These are phyloP conservation scores for Asparagopsis taxiformis DNA, from an alignment of 31 red algal genomes.

Conservation along the genomic window DNA sequence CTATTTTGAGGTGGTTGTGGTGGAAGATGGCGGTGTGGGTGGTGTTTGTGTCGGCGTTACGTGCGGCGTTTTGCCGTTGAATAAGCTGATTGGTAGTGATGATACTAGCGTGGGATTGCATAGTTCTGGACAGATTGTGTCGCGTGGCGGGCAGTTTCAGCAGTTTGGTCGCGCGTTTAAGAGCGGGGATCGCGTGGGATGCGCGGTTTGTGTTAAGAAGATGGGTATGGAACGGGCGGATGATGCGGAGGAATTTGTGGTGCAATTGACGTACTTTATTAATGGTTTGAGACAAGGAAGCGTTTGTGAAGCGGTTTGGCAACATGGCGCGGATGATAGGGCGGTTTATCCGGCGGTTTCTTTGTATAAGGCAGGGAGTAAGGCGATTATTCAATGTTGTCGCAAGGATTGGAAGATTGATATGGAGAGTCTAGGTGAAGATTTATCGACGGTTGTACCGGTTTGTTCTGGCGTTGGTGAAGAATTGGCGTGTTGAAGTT, in stretches of 20 bases:
- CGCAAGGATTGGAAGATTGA: slow-evolving; percentile 8
- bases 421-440: too few species aligned
- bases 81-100: slow-evolving; percentile 22
- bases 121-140: slow-evolving; percentile 15
- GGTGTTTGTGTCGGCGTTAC: slow-evolving; percentile 23
- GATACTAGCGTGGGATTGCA: slow-evolving; percentile 15
- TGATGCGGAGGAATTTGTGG: not conserved
- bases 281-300: slow-evolving; percentile 10
- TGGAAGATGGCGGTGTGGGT: slow-evolving; percentile 8
- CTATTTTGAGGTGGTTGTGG: slow-evolving; percentile 28
- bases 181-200: slow-evolving; percentile 18
- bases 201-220: slow-evolving; percentile 6
- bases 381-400: slow-evolving; percentile 23
- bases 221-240: not conserved
- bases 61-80: slow-evolving; percentile 1
- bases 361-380: slow-evolving; percentile 23
- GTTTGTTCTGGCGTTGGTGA: too few species aligned
- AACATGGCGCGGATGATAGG: not conserved
- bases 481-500: too few species aligned
- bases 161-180: slow-evolving; percentile 7
- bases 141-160: slow-evolving; percentile 15
- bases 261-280: not conserved
- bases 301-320: not conserved
- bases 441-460: too few species aligned
- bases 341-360: slow-evolving; percentile 10